A percentile compares a stretch with the other conserved stretches of the same genome.
These are phyloP conservation scores for Penicillium decumbens DNA, from an alignment of 2,329 filamentous ascomycete species.

Conservation along the genomic window DNA sequence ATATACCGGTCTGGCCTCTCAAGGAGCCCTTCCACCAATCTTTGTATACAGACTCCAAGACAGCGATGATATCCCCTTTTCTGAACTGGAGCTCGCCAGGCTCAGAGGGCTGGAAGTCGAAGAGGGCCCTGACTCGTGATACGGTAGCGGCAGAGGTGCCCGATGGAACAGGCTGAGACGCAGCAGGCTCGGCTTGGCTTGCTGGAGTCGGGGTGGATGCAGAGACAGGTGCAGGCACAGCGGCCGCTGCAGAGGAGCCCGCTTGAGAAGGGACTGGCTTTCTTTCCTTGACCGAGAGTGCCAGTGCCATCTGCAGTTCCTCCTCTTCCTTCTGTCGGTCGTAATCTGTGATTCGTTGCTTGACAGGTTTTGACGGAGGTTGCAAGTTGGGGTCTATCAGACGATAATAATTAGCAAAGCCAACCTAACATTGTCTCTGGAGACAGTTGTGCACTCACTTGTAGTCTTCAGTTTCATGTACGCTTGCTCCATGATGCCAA, in stretches of 20 bases:
- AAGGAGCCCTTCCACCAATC: constrained; percentile 99
- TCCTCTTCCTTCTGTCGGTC: constrained; percentile 96
- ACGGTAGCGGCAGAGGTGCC: constrained; percentile 95
- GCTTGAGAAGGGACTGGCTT: constrained; percentile 44
- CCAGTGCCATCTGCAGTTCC: constrained; percentile 92
- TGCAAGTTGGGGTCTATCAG: constrained; percentile 78
- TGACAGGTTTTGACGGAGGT: constrained; percentile 85
- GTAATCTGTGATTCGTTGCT: constrained; percentile 81
- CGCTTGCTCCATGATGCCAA: constrained; percentile 96
- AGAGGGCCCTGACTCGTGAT: constrained; percentile 86
- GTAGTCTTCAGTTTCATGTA: constrained; percentile 78
- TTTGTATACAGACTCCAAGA: constrained; percentile 96
- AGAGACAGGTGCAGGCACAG: constrained; percentile 6
- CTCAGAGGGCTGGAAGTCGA: constrained; percentile 91
- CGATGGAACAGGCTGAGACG: constrained; percentile 60
- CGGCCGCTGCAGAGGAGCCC: constrained; percentile 27
- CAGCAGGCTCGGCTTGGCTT: constrained; percentile 39
- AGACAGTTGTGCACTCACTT: constrained; percentile 42
- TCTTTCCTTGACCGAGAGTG: constrained; percentile 82
- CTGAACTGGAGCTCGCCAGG: constrained; percentile 92
- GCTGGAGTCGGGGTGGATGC: constrained; percentile 32
- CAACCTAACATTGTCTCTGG: too few species aligned
- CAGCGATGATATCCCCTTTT: constrained; percentile 94
- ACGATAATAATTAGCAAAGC: constrained; percentile 17
- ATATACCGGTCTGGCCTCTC: constrained; percentile 92